These are phyloP conservation scores for Scolecobasidium constrictum DNA, from an alignment of 2,329 filamentous ascomycete species.

Conservation along the genomic window DNA sequence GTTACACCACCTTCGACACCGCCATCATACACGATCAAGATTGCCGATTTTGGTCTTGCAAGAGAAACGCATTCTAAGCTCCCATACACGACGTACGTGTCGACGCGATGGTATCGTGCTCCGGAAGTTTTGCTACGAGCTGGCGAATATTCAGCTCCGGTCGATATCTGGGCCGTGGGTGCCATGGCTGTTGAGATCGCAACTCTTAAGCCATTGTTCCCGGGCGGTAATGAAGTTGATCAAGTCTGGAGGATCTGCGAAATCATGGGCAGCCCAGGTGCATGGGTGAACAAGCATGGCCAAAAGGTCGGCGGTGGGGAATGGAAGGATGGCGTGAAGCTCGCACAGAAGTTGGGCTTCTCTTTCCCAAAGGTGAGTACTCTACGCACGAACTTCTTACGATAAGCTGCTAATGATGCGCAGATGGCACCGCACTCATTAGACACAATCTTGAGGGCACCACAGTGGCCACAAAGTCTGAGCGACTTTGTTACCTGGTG, in stretches of 20 bases:
- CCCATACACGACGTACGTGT: conserved; percentile 97
- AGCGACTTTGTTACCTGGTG: conserved; percentile 97
- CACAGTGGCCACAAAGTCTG: conserved; percentile 83
- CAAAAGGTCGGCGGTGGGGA: conserved; percentile 84
- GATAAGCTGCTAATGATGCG: conserved; percentile 8
- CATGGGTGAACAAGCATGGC: conserved; percentile 93
- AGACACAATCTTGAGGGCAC: conserved; percentile 81
- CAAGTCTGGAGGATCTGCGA: conserved; percentile 98
- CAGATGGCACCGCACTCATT: conserved; percentile 95
- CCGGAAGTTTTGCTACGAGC: conserved; percentile 89
- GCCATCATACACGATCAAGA: conserved; percentile 90
- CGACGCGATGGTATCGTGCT: conserved; percentile 88
- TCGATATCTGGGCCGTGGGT: conserved; percentile 97
- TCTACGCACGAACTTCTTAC: not conserved
- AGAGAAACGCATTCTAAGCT: conserved; percentile 93
- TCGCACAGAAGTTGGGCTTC: conserved; percentile 94
- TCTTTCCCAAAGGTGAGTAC: conserved; percentile 71
- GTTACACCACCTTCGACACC: conserved; percentile 94
- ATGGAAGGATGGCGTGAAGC: conserved; percentile 86
- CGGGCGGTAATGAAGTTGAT: conserved; percentile 94
- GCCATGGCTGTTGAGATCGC: conserved; percentile 98
- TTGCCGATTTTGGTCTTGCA: conserved; percentile 96
- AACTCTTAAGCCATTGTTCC: conserved; percentile 91
- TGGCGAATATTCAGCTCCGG: conserved; percentile 92
- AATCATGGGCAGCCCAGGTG: conserved; percentile 97